phyloP scores from a whole-genome alignment of 2,329 filamentous ascomycete genomes.

The Tolypocladium inflatum region DNA sequence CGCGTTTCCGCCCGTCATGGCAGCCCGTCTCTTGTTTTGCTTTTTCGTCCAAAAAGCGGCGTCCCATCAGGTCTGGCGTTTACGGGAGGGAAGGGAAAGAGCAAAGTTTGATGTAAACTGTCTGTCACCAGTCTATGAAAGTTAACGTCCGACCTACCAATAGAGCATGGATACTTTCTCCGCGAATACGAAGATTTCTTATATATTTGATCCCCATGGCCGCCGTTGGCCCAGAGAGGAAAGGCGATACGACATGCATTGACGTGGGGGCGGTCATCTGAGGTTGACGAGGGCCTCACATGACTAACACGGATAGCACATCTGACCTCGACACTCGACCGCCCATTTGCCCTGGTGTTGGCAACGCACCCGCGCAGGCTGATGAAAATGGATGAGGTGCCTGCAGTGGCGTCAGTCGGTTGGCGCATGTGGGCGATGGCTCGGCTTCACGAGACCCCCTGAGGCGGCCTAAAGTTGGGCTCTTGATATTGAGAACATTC shows the following conservation, averaged over 20 bases:
- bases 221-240: background rate
- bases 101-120: constrained; percentile 18
- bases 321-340: background rate
- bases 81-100: constrained; percentile 18
- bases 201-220: background rate
- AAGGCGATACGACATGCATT: background rate
- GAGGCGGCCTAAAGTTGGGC: background rate
- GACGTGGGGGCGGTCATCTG: background rate
- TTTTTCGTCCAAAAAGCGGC: constrained; percentile 11
- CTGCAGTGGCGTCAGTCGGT: background rate
- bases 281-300: background rate
- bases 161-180: constrained; percentile 7
- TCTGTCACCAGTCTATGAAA: constrained; percentile 10
- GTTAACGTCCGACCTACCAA: constrained; percentile 9
- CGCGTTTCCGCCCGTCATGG: background rate
- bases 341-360: background rate
- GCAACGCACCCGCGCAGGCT: background rate
- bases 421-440: background rate
- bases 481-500: background rate
- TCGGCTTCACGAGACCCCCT: background rate
- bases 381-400: background rate
- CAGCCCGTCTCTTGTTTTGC: background rate
- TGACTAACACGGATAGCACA: background rate
- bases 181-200: background rate
- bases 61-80: constrained; percentile 21